These are phyloP conservation scores for Helotiales sp. DNA, from an alignment of 2,329 filamentous ascomycete species.

Conservation along the genomic window DNA sequence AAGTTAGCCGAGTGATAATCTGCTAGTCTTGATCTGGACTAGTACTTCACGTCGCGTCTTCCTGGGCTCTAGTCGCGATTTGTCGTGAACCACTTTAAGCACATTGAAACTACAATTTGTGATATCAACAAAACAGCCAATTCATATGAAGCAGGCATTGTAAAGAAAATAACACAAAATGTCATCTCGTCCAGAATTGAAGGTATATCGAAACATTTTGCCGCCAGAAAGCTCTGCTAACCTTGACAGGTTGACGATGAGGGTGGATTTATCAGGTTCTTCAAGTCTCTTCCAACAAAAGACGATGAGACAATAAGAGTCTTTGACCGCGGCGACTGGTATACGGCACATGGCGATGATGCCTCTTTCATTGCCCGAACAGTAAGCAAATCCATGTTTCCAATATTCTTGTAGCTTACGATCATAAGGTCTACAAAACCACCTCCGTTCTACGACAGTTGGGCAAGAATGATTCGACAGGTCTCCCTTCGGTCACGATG, in stretches of 20 bases:
- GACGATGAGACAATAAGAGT: constrained; percentile 81
- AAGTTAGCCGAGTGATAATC: not conserved
- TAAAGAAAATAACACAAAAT: too few relatives aligned
- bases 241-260: constrained; percentile 84
- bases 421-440: constrained; percentile 84
- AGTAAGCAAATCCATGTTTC: constrained; percentile 48
- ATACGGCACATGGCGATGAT: constrained; percentile 90
- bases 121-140: not conserved
- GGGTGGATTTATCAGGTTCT: constrained; percentile 94
- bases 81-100: constrained; percentile 19
- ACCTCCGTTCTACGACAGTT: constrained; percentile 93
- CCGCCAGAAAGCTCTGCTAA: constrained; percentile 23
- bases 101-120: not conserved
- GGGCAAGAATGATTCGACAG: constrained; percentile 81
- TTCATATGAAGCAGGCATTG: not conserved
- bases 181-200: constrained; percentile 74
- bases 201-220: constrained; percentile 52
- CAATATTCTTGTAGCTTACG: not conserved
- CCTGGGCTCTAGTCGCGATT: constrained; percentile 7
- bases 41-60: constrained; percentile 26
- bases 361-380: constrained; percentile 82
- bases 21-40: constrained; percentile 1
- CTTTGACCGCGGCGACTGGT: constrained; percentile 94
- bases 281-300: constrained; percentile 78
- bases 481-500: constrained; percentile 92